These are phyloP conservation scores for Fraxinus nigra DNA, from an alignment of 305 asterid genomes.

Conservation along the genomic window DNA sequence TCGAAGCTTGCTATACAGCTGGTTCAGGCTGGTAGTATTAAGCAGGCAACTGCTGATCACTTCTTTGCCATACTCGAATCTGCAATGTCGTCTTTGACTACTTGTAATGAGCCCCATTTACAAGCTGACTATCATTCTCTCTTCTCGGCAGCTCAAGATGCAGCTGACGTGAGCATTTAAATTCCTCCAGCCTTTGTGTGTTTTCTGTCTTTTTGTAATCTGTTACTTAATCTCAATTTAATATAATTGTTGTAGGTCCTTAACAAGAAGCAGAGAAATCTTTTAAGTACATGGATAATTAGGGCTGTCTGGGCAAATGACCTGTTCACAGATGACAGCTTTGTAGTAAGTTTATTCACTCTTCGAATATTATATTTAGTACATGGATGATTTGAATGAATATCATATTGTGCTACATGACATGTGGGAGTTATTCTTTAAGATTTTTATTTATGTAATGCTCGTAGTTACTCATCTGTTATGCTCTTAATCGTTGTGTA, in stretches of 20 bases:
- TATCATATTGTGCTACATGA: neutral
- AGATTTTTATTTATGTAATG: neutral
- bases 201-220: slow-evolving; percentile 1
- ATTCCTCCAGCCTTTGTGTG: slow-evolving; percentile 3
- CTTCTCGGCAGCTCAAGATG: slow-evolving; percentile 79
- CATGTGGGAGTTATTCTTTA: neutral
- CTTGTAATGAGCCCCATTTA: slow-evolving; percentile 71
- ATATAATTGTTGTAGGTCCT: slow-evolving; percentile 47
- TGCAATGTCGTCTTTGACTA: slow-evolving; percentile 61
- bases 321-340: slow-evolving; percentile 89
- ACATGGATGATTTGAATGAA: neutral
- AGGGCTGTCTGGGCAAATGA: slow-evolving; percentile 86
- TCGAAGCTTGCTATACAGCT: slow-evolving; percentile 87
- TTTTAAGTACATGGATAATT: slow-evolving; percentile 59
- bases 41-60: slow-evolving; percentile 57
- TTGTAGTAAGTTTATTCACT: slow-evolving; percentile 58
- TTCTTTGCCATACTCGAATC: slow-evolving; percentile 82
- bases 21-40: slow-evolving; percentile 84
- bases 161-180: slow-evolving; percentile 51
- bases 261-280: slow-evolving; percentile 57
- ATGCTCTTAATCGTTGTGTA: neutral
- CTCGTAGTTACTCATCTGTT: neutral
- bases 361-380: neutral
- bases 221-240: slow-evolving; percentile 16
- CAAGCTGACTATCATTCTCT: slow-evolving; percentile 88